Conservation (phyloP, 2,329 filamentous ascomycete genomes). For the Ceratocystiopsis minuta region DNA sequence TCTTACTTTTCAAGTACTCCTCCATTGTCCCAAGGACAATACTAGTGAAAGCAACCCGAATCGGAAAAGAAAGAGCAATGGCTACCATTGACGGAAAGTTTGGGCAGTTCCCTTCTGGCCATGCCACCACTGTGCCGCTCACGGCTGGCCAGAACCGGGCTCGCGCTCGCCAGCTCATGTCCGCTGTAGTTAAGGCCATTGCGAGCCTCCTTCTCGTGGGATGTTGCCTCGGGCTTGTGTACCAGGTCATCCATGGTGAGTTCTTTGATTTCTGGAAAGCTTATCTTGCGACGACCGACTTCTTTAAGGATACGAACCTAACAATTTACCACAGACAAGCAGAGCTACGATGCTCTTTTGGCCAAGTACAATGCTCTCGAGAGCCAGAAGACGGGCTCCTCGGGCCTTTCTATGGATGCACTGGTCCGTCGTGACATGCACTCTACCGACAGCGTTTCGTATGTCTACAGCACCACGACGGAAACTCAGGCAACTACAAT, state of each 20-base stretch:
- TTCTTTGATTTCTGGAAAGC: too few relatives aligned
- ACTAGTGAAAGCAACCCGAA: too few relatives aligned
- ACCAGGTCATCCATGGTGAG: constrained; percentile 4
- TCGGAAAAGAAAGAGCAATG: constrained; percentile 1
- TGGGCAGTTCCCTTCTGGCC: too few relatives aligned
- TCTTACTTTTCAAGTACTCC: too few relatives aligned
- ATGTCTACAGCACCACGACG: constrained; percentile 13
- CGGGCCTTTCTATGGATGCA: constrained; percentile 1
- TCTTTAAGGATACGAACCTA: too few relatives aligned
- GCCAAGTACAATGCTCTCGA: constrained; percentile 6
- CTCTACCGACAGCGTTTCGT: constrained; percentile 9
- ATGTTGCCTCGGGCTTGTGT: constrained; percentile 2
- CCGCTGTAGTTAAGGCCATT: neutral
- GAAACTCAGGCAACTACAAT: constrained; percentile 6
- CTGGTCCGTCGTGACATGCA: constrained; percentile 5
- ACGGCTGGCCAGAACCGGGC: neutral
- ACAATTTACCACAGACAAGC: constrained; percentile 6
- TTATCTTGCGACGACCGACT: too few relatives aligned
- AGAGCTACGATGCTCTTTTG: constrained; percentile 5
- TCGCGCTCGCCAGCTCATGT: neutral
- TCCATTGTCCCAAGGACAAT: too few relatives aligned
- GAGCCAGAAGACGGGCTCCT: neutral
- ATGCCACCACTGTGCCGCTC: too few relatives aligned
- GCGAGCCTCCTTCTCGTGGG: neutral
- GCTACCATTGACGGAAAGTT: neutral